Percentiles rank a stretch among this genome's conserved stretches.
phyloP scores from a whole-genome alignment of 352 stramenopile species.

The Phytophthora sp. region DNA sequence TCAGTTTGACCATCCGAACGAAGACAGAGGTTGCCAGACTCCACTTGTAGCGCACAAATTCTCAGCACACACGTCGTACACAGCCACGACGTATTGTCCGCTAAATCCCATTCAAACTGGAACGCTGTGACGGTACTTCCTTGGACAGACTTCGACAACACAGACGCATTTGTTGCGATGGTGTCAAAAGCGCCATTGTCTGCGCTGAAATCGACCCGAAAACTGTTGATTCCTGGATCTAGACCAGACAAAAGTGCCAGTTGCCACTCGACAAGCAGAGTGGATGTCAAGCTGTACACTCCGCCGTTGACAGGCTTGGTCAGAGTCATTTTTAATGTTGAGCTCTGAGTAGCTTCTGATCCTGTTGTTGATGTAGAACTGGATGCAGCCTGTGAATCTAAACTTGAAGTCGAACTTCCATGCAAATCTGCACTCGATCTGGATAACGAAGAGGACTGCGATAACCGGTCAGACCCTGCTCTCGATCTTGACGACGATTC shows the following conservation, averaged over 20 bases:
- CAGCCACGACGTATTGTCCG: slow-evolving; percentile 39
- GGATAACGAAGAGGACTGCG: not conserved
- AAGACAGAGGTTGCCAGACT: slow-evolving; percentile 44
- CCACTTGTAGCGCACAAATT: slow-evolving; percentile 39
- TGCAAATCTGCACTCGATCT: not conserved
- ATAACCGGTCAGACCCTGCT: slow-evolving; percentile 6
- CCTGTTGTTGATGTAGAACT: slow-evolving; percentile 14
- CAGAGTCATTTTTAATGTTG: slow-evolving; percentile 39
- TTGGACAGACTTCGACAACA: slow-evolving; percentile 2
- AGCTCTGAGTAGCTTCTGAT: slow-evolving; percentile 14
- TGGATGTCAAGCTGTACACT: slow-evolving; percentile 52
- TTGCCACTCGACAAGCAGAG: slow-evolving; percentile 51
- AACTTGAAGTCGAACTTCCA: slow-evolving; percentile 1
- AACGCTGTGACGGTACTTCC: slow-evolving; percentile 23
- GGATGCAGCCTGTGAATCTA: slow-evolving; percentile 11
- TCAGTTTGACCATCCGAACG: slow-evolving; percentile 44
- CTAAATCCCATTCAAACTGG: slow-evolving; percentile 56
- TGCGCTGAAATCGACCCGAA: slow-evolving; percentile 57
- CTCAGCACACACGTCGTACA: slow-evolving; percentile 56
- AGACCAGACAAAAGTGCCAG: slow-evolving; percentile 28
- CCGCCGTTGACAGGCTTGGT: slow-evolving; percentile 45
- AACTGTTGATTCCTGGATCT: slow-evolving; percentile 26
- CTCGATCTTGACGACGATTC: not conserved
- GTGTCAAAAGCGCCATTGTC: slow-evolving; percentile 43
- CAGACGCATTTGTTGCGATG: slow-evolving; percentile 24